Conservation (phyloP, 2,329 filamentous ascomycete genomes). For the Mycocentrospora acerina region DNA sequence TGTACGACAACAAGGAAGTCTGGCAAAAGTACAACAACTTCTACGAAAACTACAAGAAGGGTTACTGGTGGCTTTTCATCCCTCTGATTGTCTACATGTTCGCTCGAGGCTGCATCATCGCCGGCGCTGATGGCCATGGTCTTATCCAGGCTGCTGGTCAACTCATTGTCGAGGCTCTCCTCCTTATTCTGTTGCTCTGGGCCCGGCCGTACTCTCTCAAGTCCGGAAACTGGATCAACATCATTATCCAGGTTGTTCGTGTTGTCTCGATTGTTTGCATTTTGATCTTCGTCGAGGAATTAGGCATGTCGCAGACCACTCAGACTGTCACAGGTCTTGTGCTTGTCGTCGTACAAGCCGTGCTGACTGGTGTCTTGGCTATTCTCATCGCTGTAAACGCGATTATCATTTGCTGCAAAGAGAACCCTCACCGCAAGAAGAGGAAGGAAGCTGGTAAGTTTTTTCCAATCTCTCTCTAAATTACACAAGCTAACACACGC, state of each 20-base stretch:
- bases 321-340: slow-evolving; percentile 94
- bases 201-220: slow-evolving; percentile 82
- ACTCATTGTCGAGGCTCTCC: slow-evolving; percentile 75
- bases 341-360: slow-evolving; percentile 86
- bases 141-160: slow-evolving; percentile 78
- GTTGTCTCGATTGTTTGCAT: slow-evolving; percentile 87
- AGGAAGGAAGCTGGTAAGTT: slow-evolving; percentile 85
- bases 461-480: not conserved
- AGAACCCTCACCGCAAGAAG: slow-evolving; percentile 86
- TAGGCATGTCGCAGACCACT: slow-evolving; percentile 85
- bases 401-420: slow-evolving; percentile 75
- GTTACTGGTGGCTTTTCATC: slow-evolving; percentile 97
- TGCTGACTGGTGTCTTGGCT: slow-evolving; percentile 77
- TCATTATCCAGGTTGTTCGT: slow-evolving; percentile 84
- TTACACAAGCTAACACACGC: slow-evolving; percentile 27
- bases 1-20: slow-evolving; percentile 86
- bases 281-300: slow-evolving; percentile 88
- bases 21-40: slow-evolving; percentile 98
- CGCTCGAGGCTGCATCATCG: slow-evolving; percentile 81
- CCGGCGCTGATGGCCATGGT: slow-evolving; percentile 81
- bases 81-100: slow-evolving; percentile 89
- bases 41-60: slow-evolving; percentile 92
- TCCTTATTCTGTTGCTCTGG: slow-evolving; percentile 81
- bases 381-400: slow-evolving; percentile 89
- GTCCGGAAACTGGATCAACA: slow-evolving; percentile 90